These are phyloP conservation scores for Myxozyma melibiosi DNA, from an alignment of 805 yeast genomes.

Conservation along the genomic window DNA sequence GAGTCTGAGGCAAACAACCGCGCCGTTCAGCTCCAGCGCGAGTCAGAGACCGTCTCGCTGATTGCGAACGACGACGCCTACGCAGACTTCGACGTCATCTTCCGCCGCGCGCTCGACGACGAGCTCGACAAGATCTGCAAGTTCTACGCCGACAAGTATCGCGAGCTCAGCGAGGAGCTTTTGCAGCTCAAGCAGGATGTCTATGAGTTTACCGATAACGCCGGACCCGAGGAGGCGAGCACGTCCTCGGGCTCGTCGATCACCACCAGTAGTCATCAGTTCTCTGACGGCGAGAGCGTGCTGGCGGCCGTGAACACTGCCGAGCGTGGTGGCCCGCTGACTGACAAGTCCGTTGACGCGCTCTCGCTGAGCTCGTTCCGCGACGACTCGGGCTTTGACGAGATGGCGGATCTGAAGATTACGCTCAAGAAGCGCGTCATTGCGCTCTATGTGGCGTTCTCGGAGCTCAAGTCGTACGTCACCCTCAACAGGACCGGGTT, in stretches of 20 bases:
- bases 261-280: conserved; percentile 9
- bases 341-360: conserved; percentile 15
- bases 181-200: conserved; percentile 63
- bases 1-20: conserved; percentile 54
- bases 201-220: conserved; percentile 49
- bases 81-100: conserved; percentile 59
- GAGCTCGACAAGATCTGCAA: conserved; percentile 76
- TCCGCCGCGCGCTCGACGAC: conserved; percentile 69
- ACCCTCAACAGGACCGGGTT: conserved; percentile 89
- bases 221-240: conserved; percentile 10
- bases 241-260: conserved; percentile 23
- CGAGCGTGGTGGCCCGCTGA: neutral
- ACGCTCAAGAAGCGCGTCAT: conserved; percentile 68
- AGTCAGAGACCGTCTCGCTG: conserved; percentile 40
- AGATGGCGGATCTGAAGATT: conserved; percentile 55
- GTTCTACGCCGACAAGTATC: conserved; percentile 72
- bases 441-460: conserved; percentile 68
- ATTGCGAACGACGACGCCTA: conserved; percentile 39
- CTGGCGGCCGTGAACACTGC: conserved; percentile 3
- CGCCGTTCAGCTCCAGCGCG: conserved; percentile 35
- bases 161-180: conserved; percentile 54
- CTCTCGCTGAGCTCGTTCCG: conserved; percentile 15
- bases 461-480: conserved; percentile 79
- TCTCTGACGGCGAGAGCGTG: conserved; percentile 19
- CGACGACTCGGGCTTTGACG: conserved; percentile 36